Conservation (phyloP, 495 filamentous ascomycete species). For the Cetradonia linearis region DNA sequence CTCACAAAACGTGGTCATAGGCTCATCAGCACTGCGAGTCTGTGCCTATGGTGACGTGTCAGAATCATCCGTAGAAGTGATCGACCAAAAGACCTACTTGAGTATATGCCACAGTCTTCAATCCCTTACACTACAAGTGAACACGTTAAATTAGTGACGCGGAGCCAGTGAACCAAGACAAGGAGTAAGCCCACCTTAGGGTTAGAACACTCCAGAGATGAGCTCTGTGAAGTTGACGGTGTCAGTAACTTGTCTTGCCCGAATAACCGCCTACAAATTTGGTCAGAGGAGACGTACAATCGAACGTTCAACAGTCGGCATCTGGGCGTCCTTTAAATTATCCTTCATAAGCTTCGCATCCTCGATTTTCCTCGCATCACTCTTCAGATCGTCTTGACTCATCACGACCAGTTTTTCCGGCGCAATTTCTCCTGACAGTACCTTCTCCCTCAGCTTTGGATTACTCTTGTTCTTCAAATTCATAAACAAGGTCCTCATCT, state of each 20-base stretch:
- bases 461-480: constrained; percentile 92
- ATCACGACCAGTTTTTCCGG: constrained; percentile 65
- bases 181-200: constrained; percentile 31
- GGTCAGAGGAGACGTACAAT: background rate
- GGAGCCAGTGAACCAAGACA: background rate
- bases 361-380: constrained; percentile 52
- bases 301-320: constrained; percentile 26
- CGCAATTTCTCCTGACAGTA: constrained; percentile 61
- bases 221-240: background rate
- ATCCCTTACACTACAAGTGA: constrained; percentile 31
- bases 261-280: background rate
- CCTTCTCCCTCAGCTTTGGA: constrained; percentile 57
- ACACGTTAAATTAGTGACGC: background rate
- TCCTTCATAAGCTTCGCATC: constrained; percentile 67
- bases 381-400: constrained; percentile 68
- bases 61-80: background rate
- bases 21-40: constrained; percentile 81
- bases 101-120: constrained; percentile 89
- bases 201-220: constrained; percentile 28
- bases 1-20: constrained; percentile 39
- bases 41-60: constrained; percentile 55
- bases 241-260: background rate
- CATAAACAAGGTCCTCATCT: constrained; percentile 82
- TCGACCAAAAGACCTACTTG: constrained; percentile 26
- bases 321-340: constrained; percentile 93